Base-by-base conservation (phyloP, 768 basidiomycete species). In the Pleurotus giganteus region DNA sequence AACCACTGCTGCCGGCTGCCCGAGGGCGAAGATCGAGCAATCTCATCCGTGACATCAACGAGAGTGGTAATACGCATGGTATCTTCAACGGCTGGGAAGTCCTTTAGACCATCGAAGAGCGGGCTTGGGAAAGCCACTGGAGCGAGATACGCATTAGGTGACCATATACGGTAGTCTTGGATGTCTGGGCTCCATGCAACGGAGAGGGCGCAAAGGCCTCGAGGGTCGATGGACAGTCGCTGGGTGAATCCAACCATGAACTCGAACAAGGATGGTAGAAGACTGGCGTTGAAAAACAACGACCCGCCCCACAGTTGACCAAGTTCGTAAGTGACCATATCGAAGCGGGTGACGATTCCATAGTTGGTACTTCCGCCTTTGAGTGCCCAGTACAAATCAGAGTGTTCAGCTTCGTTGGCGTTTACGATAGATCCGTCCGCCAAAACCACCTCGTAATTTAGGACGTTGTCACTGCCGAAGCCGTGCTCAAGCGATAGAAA, bases 261-360 rank as follows among this genome's bases (percentile, higher is more conserved):
- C 12, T 47, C 51, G 28, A 52, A 49, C 11, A 61, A 42, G 2
- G 49, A 31, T 15, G 17, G 34, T 3, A 36, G 41, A n/a, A 46
- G 21, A 9, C 54, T 47, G 24, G 53, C 50, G 54, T 36, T 46
- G 54, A 59, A 61, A 34, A 55, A 53, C 28, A 55, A 47, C 5
- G 53, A 51, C 2, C 61, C 61, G 7, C 58, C 60, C 60, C 60
- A 63, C 5, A 59, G 19, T 3, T 60, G 39, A 24, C 26, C 47
- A 3, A 46, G 37, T 2, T 19, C 34, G 44, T 43, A 55, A 4
- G 61, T 61, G 0, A 26, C 32, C 53, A 63, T 50, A 24, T 54
- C 58, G 41, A 61, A 61, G 19, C 58, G 47, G 9, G 60, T 61
- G 21, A 63, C 58, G 36, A 63, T 56, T 13, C 61, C 61, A 42